A percentile compares a stretch with the other conserved stretches of the same genome.
phyloP scores from a whole-genome alignment of 306 rosid species.

The Carpinus fangiana region DNA sequence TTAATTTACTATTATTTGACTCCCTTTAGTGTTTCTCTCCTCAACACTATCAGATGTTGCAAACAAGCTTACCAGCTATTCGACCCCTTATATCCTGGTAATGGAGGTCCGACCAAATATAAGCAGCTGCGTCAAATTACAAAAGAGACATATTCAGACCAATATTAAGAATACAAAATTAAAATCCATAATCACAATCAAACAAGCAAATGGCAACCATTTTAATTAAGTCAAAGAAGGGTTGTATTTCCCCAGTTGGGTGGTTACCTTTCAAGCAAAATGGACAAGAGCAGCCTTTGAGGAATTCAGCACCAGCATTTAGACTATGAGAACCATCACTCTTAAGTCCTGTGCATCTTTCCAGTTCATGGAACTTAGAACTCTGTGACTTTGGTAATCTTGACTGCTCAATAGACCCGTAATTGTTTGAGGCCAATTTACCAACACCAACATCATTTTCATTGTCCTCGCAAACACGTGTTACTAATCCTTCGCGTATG shows the following conservation, averaged over 20 bases:
- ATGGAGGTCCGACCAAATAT: conserved; percentile 85
- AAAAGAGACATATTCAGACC: conserved; percentile 29
- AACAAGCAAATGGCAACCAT: conserved; percentile 1
- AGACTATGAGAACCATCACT: conserved; percentile 28
- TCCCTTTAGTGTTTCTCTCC: too few relatives aligned
- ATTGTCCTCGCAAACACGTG: conserved; percentile 25
- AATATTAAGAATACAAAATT: background rate
- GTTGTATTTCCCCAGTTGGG: background rate
- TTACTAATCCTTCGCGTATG: conserved; percentile 28
- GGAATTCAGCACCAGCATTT: conserved; percentile 33
- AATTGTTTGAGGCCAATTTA: conserved; percentile 26
- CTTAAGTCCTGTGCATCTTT: conserved; percentile 54
- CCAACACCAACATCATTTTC: conserved; percentile 27
- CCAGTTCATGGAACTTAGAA: conserved; percentile 46
- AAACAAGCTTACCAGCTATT: conserved; percentile 51
- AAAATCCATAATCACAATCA: conserved; percentile 1
- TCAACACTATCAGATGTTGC: background rate
- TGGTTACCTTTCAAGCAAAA: conserved; percentile 84
- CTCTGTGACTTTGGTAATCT: conserved; percentile 34
- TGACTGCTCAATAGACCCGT: conserved; percentile 26
- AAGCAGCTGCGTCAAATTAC: conserved; percentile 56
- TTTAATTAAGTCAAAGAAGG: background rate
- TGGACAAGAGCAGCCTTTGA: conserved; percentile 68
- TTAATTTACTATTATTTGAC: too few relatives aligned
- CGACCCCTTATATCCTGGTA: conserved; percentile 92